These are phyloP conservation scores for Scheffersomyces cryptocercus DNA, from an alignment of 1,139 yeast genomes.

Conservation along the genomic window DNA sequence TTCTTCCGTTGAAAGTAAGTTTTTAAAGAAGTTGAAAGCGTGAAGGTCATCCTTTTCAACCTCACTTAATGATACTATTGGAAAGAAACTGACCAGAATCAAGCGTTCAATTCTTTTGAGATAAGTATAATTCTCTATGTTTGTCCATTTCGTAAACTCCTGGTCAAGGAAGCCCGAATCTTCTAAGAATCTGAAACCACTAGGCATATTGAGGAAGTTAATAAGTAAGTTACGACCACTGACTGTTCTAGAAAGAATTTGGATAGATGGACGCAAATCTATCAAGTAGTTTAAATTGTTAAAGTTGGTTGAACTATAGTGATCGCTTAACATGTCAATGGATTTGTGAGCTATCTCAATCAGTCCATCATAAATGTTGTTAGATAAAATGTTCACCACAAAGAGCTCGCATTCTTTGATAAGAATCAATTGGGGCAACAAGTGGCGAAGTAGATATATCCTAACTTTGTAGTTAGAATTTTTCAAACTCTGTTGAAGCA, in stretches of 20 bases:
- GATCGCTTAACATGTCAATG: conserved; percentile 10
- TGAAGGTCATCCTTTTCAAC: conserved; percentile 8
- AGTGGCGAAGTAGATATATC: conserved; percentile 53
- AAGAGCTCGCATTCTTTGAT: conserved; percentile 36
- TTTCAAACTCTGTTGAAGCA: conserved; percentile 65
- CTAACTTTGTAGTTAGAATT: conserved; percentile 57
- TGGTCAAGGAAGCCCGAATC: conserved; percentile 33
- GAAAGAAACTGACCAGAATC: conserved; percentile 26
- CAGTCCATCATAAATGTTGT: conserved; percentile 70
- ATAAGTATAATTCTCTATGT: conserved; percentile 22
- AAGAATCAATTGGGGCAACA: conserved; percentile 46
- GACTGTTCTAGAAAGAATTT: conserved; percentile 22
- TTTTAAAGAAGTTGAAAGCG: conserved; percentile 77
- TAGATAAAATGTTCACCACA: conserved; percentile 54
- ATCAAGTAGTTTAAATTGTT: conserved; percentile 25
- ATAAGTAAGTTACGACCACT: conserved; percentile 30
- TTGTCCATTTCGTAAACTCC: conserved; percentile 33
- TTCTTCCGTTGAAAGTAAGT: conserved; percentile 76
- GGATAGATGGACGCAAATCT: conserved; percentile 32
- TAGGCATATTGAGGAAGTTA: conserved; percentile 29
- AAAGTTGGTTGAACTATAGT: conserved; percentile 11
- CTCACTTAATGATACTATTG: conserved; percentile 13
- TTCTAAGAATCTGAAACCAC: conserved; percentile 40
- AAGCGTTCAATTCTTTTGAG: conserved; percentile 24
- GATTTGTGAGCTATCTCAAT: conserved; percentile 49